Percentiles rank a stretch among this genome's conserved stretches.
Conservation (phyloP, 805 yeast genomes). For the Ogataea nitratoaversa region DNA sequence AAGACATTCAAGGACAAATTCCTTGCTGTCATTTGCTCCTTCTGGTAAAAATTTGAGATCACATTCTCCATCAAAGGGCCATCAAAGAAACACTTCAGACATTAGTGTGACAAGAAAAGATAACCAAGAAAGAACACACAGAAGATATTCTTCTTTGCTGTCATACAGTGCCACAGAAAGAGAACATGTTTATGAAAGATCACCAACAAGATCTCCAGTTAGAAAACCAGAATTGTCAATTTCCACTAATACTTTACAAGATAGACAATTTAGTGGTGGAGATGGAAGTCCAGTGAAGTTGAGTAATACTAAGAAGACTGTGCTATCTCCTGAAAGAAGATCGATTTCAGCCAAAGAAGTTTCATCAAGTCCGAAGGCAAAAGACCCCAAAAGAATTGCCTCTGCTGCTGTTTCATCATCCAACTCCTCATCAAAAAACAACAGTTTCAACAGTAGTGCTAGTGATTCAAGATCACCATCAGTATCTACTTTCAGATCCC, state of each 20-base stretch:
- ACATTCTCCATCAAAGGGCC: constrained; percentile 29
- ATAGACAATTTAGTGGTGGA: constrained; percentile 12
- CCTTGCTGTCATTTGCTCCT: constrained; percentile 27
- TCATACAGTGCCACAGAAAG: constrained; percentile 33
- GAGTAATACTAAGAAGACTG: constrained; percentile 9
- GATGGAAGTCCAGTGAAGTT: constrained; percentile 13
- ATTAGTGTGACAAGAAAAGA: constrained; percentile 28
- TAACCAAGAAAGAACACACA: constrained; percentile 32
- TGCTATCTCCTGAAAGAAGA: constrained; percentile 37
- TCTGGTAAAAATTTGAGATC: constrained; percentile 10
- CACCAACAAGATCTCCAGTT: constrained; percentile 15
- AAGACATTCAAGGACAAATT: constrained; percentile 31
- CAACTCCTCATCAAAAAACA: constrained; percentile 1
- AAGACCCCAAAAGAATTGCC: constrained; percentile 37
- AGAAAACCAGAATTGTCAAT: constrained; percentile 4
- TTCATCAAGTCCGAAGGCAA: constrained; percentile 17
- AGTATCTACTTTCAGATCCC: constrained; percentile 34
- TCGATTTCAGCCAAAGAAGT: constrained; percentile 48
- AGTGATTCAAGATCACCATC: constrained; percentile 45
- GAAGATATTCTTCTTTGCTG: constrained; percentile 58
- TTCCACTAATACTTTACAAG: constrained; percentile 1
- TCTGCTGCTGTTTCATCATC: constrained; percentile 26
- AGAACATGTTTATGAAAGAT: constrained; percentile 17
- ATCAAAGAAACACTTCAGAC: constrained; percentile 43
- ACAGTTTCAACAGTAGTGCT: constrained; percentile 28